Conservation (phyloP, 176 grass and related monocot species). For the Chrysopogon serrulatus region DNA sequence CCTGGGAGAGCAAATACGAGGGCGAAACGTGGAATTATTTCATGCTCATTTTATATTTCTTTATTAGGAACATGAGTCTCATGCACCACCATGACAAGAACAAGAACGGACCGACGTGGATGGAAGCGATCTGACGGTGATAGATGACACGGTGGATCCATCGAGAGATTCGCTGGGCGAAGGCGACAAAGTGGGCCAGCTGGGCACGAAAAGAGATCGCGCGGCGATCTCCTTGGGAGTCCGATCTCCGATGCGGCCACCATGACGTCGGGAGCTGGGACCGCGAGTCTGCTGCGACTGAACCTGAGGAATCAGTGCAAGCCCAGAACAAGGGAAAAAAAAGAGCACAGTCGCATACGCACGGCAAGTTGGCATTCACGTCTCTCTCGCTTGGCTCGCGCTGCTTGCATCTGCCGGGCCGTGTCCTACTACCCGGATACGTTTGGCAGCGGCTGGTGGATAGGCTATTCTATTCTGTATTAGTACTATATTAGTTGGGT, state of each 20-base stretch:
- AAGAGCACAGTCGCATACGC: no score
- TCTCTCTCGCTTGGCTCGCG: no score
- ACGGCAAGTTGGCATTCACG: no score
- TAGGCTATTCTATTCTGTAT: no score
- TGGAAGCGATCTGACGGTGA: not conserved
- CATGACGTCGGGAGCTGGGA: not conserved
- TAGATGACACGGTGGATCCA: not conserved
- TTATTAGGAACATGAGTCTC: not conserved
- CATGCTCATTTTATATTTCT: not conserved
- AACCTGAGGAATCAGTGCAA: no score
- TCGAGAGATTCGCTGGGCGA: constrained; percentile 9
- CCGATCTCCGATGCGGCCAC: not conserved
- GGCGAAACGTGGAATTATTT: not conserved
- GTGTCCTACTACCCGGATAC: no score
- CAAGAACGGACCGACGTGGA: not conserved
- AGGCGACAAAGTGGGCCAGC: constrained; percentile 2
- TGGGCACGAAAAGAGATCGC: not conserved
- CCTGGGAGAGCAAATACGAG: not conserved
- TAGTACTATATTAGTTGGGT: no score
- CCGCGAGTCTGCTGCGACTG: not conserved
- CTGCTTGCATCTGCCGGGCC: no score
- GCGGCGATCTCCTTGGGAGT: not conserved
- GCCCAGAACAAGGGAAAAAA: no score
- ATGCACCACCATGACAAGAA: not conserved
- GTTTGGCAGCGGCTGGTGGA: no score